phyloP scores from a whole-genome alignment of 306 rosid species.

The Parietaria judaica region DNA sequence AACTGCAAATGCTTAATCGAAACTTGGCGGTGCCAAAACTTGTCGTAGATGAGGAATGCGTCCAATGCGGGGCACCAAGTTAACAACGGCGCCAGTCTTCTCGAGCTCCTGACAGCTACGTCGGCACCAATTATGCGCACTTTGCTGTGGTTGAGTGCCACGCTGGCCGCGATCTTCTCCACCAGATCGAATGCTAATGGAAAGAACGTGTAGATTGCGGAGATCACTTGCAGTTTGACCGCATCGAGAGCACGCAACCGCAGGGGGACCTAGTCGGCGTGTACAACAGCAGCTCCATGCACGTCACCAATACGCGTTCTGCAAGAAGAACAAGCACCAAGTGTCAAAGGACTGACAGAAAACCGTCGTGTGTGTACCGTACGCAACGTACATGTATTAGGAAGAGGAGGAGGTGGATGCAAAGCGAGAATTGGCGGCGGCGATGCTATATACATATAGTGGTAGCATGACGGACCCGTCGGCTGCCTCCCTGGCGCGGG shows the following conservation, averaged over 20 bases:
- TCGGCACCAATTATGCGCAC: constrained; percentile 93
- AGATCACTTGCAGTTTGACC: constrained; percentile 51
- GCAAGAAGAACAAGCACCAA: constrained; percentile 7
- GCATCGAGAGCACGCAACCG: constrained; percentile 84
- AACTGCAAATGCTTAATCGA: constrained; percentile 49
- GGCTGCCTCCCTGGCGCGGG: constrained; percentile 57
- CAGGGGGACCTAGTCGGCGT: constrained; percentile 76
- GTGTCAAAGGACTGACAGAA: no score
- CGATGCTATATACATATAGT: constrained; percentile 45
- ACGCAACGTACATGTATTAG: constrained; percentile 51
- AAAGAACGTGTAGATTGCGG: constrained; percentile 65
- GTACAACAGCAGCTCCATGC: constrained; percentile 77
- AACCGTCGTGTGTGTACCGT: no score
- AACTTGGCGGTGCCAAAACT: constrained; percentile 67
- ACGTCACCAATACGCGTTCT: constrained; percentile 61
- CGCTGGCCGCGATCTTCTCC: constrained; percentile 61
- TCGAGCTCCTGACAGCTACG: constrained; percentile 69
- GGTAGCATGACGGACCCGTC: constrained; percentile 24
- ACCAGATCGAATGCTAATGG: constrained; percentile 68
- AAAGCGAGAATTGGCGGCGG: constrained; percentile 55
- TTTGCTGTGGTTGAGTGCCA: constrained; percentile 61
- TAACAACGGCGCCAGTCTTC: constrained; percentile 59
- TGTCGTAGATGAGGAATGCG: constrained; percentile 52
- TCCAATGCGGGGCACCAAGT: constrained; percentile 64
- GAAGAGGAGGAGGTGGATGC: constrained; percentile 97